A percentile compares a stretch with the other conserved stretches of the same genome.
Evolutionary conservation across 306 rosid genomes (phyloP).

Genomic region (Betula pendula): DNA sequence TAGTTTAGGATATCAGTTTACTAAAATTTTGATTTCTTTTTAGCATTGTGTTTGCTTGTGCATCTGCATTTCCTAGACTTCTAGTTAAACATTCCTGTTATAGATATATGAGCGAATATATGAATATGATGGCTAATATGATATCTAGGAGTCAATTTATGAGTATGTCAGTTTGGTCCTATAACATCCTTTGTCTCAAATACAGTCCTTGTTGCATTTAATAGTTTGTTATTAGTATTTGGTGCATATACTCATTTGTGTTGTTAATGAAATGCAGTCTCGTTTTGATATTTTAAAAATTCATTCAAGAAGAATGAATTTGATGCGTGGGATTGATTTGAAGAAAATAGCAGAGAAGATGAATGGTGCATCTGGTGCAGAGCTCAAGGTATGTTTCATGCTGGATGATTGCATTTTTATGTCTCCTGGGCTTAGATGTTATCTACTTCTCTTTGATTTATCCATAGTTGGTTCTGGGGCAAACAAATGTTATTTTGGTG

Average conservation of each 20-base stretch:
- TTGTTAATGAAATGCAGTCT: slow-evolving; percentile 56
- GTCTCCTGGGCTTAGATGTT: background rate
- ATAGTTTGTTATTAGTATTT: background rate
- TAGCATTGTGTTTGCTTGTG: background rate
- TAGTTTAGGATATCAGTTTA: background rate
- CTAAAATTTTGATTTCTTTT: background rate
- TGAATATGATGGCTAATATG: background rate
- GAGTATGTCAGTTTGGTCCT: background rate
- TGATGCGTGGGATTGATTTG: slow-evolving; percentile 99
- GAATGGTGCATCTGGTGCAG: slow-evolving; percentile 99
- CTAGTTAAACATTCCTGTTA: background rate
- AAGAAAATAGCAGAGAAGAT: slow-evolving; percentile 98
- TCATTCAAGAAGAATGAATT: slow-evolving; percentile 98
- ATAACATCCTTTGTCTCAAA: background rate
- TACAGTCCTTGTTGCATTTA: background rate
- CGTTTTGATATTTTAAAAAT: slow-evolving; percentile 92
- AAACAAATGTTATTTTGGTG: background rate
- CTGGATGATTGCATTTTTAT: slow-evolving; percentile 1
- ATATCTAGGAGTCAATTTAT: background rate
- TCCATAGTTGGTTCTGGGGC: background rate
- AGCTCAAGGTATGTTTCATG: slow-evolving; percentile 71
- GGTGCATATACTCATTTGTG: background rate
- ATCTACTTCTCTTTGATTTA: background rate
- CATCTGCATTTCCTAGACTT: background rate
- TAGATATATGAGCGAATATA: background rate